Evolutionary conservation across 1,139 yeast genomes (phyloP), one percentile per base, ranked within the genome.

Genomic region (Keqinozyma sinolaborantium): DNA sequence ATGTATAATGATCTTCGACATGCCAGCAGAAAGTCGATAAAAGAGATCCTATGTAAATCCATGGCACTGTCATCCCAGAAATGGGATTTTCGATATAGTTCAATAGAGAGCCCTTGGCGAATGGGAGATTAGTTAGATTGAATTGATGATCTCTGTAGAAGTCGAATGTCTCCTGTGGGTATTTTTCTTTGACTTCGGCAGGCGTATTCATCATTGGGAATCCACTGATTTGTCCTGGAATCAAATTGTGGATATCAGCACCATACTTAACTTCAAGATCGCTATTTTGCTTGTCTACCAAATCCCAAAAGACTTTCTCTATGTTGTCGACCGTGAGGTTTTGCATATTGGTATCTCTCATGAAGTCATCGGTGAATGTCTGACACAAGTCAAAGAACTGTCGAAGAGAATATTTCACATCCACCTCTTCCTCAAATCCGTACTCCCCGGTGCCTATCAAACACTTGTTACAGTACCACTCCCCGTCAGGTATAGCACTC

Each of bases 11-110:
- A 52, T 83, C 94, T 47, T 83, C 94, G 31, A 83, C 82, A 51
- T 83, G 94, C 94, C 94, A 83, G 52, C 94, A 83, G 48, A 83
- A 83, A 0, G 94, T 83, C 3, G 85, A 78, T 40, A 82, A 70
- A 24, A 82, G 62, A 2, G 86, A 80, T 0, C 94, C 94, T 16
- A 83, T 70, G 45, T 83, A 83, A 7, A 83, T 66, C 94, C 94
- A 83, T 1, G 94, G 94, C 5, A 81, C 70, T 0, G 92, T 83
- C 90, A 83, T 83, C 2, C 94, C 94, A 0, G 88, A 78, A 2
- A 83, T 82, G 27, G 77, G 69, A 20, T 77, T 71, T 41, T 73
- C 72, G 37, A 81, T 69, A 45, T 71, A 73, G 38, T 77, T 78
- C 32, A 83, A 59, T 14, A 83, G 55, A 1, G 88, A 81, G 1